Base-by-base conservation (phyloP, 306 rosid genomes). In the Neltuma alba region DNA sequence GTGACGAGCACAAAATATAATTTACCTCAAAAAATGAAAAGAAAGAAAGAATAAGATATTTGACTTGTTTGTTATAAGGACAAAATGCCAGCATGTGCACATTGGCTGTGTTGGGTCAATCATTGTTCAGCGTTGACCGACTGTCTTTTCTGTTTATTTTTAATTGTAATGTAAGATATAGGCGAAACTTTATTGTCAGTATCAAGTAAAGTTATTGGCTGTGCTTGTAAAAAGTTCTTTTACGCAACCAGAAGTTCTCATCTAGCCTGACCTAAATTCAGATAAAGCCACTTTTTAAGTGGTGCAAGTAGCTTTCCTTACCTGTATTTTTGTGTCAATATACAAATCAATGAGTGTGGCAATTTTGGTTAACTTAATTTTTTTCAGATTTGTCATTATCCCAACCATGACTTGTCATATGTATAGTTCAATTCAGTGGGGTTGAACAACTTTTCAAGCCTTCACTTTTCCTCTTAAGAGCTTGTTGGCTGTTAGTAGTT, bases 51-150 rank as follows among this genome's bases (percentile, higher is more conserved):
- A 44, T 2, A 44, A 21, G 30, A 54, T 58, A 21, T 38, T 6
- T 72, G 45, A 31, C 45, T 38, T 10, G 63, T n/a, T 50, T 70
- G 63, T 75, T 55, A 38, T 21, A 38, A 34, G 55, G 36, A 60
- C 41, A 41, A 73, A 54, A 15, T 68, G 37, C 80, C 80, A 71
- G 41, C 41, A 7, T 34, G 31, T 23, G 38, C 67, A 73, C 34
- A 58, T 57, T 44, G 38, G 28, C 38, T 25, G 14, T 34, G 37
- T 38, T 13, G 55, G 60, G 60, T 78, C 42, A 44, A 66, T 44
- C 62, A 15, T 28, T 77, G 54, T 31, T 55, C 21, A 18, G n/a
- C 20, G 21, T 20, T 31, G 18, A 76, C 37, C 3, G 3, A 20
- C 3, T 3, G 10, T 58, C 67, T 61, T 28, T 5, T 23, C 7